Percentiles rank a stretch among this genome's conserved stretches.
These are phyloP conservation scores for Leishmania gerbilli DNA, from an alignment of 208 protist genomes.

Conservation along the genomic window DNA sequence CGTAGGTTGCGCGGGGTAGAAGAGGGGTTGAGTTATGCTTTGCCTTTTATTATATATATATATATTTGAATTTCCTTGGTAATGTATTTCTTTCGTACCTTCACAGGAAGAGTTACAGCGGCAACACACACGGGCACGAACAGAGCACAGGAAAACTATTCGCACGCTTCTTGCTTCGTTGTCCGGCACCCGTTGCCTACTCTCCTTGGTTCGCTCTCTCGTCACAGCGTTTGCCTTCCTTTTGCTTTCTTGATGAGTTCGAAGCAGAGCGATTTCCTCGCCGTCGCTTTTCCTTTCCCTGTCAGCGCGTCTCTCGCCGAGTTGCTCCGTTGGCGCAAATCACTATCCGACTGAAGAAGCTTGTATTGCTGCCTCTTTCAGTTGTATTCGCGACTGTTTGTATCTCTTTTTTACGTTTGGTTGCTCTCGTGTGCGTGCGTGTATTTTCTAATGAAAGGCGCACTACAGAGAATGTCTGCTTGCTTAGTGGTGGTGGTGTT, in stretches of 20 bases:
- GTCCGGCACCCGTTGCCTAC: not conserved
- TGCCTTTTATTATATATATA: not conserved
- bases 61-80: not conserved
- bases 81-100: not conserved
- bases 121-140: not conserved
- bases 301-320: not conserved
- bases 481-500: too few relatives aligned
- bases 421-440: not conserved
- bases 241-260: not conserved
- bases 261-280: not conserved
- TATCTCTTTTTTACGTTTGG: not conserved
- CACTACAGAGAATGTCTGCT: not conserved
- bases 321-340: not conserved
- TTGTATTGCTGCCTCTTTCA: not conserved
- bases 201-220: not conserved
- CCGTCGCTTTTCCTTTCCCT: not conserved
- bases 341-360: not conserved
- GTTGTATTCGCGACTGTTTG: not conserved
- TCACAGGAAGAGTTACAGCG: not conserved
- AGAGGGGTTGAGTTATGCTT: not conserved
- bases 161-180: not conserved
- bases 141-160: not conserved
- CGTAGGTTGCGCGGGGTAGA: too few relatives aligned
- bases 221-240: not conserved
- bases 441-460: not conserved